A percentile compares a stretch with the other conserved stretches of the same genome.
These are phyloP conservation scores for Silene conica DNA, from an alignment of 148 eudicot genomes.

Conservation along the genomic window DNA sequence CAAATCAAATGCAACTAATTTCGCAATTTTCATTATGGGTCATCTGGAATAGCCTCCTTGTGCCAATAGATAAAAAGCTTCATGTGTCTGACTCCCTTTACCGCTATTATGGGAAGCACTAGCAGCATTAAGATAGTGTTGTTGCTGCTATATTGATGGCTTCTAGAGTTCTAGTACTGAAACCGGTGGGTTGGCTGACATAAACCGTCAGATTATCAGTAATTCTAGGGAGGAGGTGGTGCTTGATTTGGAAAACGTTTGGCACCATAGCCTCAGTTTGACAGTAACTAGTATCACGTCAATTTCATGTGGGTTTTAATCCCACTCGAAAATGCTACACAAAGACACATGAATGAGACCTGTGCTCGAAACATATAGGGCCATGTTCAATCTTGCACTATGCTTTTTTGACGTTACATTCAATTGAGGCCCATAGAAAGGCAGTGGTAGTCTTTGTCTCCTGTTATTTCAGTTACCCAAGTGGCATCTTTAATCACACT, in stretches of 20 bases:
- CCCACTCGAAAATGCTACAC: not conserved
- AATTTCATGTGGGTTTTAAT: not conserved
- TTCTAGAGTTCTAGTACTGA: too few relatives aligned
- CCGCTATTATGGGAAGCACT: too few relatives aligned
- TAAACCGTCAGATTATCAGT: too few relatives aligned
- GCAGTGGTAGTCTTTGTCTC: not conserved
- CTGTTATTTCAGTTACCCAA: constrained; percentile 3
- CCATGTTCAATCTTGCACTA: not conserved
- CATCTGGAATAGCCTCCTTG: too few relatives aligned
- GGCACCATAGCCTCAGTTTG: constrained; percentile 6
- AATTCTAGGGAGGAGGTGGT: too few relatives aligned
- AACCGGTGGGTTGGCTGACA: too few relatives aligned
- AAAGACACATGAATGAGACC: not conserved
- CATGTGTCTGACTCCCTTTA: too few relatives aligned
- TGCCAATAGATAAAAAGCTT: too few relatives aligned
- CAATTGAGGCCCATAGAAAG: not conserved
- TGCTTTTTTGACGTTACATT: not conserved
- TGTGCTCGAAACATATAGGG: not conserved
- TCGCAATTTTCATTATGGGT: too few relatives aligned
- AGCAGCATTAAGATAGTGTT: too few relatives aligned
- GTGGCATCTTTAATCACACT: not conserved
- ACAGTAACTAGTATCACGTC: not conserved
- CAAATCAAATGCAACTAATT: too few relatives aligned
- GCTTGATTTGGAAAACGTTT: not conserved
- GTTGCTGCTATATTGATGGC: too few relatives aligned